Base-by-base conservation (phyloP, 2,329 filamentous ascomycete genomes). In the Amphichorda felina region DNA sequence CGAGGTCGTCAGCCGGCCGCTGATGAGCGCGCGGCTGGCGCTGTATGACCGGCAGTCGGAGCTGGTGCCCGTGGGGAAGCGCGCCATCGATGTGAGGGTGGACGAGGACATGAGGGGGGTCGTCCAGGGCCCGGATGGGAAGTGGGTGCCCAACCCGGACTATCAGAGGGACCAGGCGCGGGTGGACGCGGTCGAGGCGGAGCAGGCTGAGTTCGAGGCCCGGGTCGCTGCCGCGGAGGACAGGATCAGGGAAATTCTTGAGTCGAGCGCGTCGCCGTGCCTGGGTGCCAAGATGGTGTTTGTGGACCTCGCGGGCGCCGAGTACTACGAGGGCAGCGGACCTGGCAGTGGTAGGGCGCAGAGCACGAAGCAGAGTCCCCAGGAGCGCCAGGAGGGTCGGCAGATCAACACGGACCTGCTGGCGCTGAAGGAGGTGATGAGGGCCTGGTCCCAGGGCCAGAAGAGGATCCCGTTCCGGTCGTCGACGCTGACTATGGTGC, bases 331-430 rank as follows among this genome's bases (percentile, higher is more conserved):
- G 24, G 50, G 54, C 14, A n/a, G n/a, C n/a, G n/a, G n/a, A n/a
- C n/a, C n/a, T n/a, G n/a, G n/a, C n/a, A n/a, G n/a, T n/a, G 53
- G 48, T 14, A 40, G 41, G 10, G 33, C 25, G 13, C 8, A 30
- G 8, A 30, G 8, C 11, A 13, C 26, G 13, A 14, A 26, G 15
- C 11, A 55, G 51, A 33, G 55, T 55, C 39, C 57, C 52, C 53
- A 62, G 34, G 62, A 64, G 38, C 51, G 50, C 10, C 54, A 57
- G 33, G 51, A 63, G 42, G 55, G 59, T 1, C 43, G 58, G 7
- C 59, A 66, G 43, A 65, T 66, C 38, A 66, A 66, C 24, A 53
- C 55, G 0, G 62, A 64, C 42, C 48, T 65, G 6, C 52, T 66
- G 8, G 55, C 61, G 0, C 43, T 66, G 34, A 65, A 66, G 39